Percentiles rank a stretch among this genome's conserved stretches.
These are phyloP conservation scores for Saturnispora saitoi DNA, from an alignment of 805 yeast genomes.

Conservation along the genomic window DNA sequence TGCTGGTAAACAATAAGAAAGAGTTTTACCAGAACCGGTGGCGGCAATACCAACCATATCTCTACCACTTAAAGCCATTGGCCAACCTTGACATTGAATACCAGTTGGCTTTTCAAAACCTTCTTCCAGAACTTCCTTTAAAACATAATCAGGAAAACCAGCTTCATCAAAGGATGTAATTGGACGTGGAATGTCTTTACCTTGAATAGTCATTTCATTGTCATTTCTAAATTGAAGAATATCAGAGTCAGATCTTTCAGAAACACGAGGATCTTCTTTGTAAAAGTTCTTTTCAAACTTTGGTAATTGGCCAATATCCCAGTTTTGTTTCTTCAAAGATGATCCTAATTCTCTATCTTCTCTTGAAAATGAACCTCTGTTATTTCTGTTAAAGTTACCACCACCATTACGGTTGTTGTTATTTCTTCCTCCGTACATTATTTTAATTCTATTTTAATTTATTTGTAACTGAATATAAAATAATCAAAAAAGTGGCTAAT, in stretches of 20 bases:
- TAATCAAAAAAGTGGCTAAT: background rate
- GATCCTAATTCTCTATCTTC: constrained; percentile 42
- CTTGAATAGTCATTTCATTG: constrained; percentile 78
- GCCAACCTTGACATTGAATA: constrained; percentile 99
- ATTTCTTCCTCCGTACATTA: constrained; percentile 6
- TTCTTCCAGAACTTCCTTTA: constrained; percentile 78
- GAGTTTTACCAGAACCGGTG: constrained; percentile 98
- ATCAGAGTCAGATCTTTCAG: constrained; percentile 66
- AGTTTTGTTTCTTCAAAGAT: constrained; percentile 63
- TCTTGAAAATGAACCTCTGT: constrained; percentile 30
- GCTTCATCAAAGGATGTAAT: constrained; percentile 91
- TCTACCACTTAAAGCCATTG: constrained; percentile 98
- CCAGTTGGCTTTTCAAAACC: constrained; percentile 94
- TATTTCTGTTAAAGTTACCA: constrained; percentile 25
- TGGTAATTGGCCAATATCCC: constrained; percentile 72
- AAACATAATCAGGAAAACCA: constrained; percentile 92
- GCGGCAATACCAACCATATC: constrained; percentile 99
- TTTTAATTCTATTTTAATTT: background rate
- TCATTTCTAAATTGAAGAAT: constrained; percentile 68
- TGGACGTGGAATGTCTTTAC: constrained; percentile 88
- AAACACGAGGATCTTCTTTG: constrained; percentile 72
- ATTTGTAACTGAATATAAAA: background rate
- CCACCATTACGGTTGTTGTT: background rate
- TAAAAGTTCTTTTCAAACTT: constrained; percentile 93
- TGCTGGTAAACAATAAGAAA: constrained; percentile 93